phyloP scores from a whole-genome alignment of 148 eudicot species.

The Vaccinium macrocarpon region DNA sequence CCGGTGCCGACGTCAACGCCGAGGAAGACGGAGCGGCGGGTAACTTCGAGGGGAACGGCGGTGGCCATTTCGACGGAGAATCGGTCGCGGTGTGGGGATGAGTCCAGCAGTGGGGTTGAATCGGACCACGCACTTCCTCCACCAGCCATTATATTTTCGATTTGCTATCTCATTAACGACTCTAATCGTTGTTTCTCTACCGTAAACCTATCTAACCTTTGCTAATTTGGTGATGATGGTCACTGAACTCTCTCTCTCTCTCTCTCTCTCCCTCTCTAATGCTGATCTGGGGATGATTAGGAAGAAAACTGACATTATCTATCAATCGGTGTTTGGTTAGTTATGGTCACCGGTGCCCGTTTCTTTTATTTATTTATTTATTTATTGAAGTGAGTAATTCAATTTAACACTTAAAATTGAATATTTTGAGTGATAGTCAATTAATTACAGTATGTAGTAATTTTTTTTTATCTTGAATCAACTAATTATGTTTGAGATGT shows the following conservation, averaged over 20 bases:
- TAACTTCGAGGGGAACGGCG: constrained; percentile 17
- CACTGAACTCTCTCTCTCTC: neutral
- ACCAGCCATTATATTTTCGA: neutral
- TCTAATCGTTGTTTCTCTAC: neutral
- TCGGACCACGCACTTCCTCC: constrained; percentile 13
- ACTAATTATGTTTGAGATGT: no score
- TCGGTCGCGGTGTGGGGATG: neutral
- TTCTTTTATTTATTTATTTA: no score
- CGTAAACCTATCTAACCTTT: neutral
- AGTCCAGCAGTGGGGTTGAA: constrained; percentile 9
- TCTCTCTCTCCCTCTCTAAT: no score
- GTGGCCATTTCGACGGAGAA: constrained; percentile 35
- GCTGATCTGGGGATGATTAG: no score
- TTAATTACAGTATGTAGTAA: no score
- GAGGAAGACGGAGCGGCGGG: constrained; percentile 59
- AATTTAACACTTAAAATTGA: no score
- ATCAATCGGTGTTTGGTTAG: no score
- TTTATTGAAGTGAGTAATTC: no score
- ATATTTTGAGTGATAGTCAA: no score
- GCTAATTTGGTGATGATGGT: neutral
- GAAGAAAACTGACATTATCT: no score
- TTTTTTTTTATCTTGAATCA: no score
- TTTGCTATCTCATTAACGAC: neutral
- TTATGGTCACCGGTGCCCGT: no score
- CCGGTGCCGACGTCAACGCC: constrained; percentile 99